A percentile compares a stretch with the other conserved stretches of the same genome.
Evolutionary conservation across 768 basidiomycete genomes (phyloP).

Genomic region (Macrolepiota fuliginosa): DNA sequence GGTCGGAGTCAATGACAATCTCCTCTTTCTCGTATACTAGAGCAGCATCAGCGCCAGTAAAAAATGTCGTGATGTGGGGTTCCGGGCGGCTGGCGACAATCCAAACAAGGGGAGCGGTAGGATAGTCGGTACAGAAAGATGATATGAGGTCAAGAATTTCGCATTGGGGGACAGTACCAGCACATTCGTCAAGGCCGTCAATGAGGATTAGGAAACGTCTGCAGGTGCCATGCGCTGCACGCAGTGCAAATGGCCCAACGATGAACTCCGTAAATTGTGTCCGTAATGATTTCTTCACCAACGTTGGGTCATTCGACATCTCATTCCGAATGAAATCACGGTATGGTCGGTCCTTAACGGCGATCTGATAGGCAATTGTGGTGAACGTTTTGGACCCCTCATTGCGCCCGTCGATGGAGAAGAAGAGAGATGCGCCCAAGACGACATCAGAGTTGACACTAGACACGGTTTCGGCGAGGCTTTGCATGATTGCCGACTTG

Average conservation of each 20-base stretch:
- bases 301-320: not conserved
- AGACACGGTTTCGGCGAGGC: not conserved
- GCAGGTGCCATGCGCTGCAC: too few species aligned
- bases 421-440: not conserved
- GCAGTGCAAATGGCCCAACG: constrained; percentile 7
- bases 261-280: constrained; percentile 15
- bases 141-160: constrained; percentile 16
- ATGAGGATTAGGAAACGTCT: constrained; percentile 14
- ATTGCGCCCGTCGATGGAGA: not conserved
- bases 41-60: not conserved
- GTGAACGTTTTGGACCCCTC: not conserved
- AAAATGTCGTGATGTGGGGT: constrained; percentile 15
- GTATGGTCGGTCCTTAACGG: not conserved
- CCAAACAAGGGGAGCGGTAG: constrained; percentile 17
- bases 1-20: constrained; percentile 8
- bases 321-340: too few species aligned
- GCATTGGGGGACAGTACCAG: constrained; percentile 6
- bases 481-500: not conserved
- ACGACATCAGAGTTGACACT: too few species aligned
- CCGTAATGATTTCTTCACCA: constrained; percentile 6
- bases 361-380: constrained; percentile 22
- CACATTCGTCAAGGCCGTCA: constrained; percentile 28
- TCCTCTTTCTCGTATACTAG: not conserved
- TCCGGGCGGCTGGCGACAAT: constrained; percentile 26
- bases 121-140: not conserved